phyloP scores from a whole-genome alignment of 441 rosid species.

The Dalechampia spathulata region DNA sequence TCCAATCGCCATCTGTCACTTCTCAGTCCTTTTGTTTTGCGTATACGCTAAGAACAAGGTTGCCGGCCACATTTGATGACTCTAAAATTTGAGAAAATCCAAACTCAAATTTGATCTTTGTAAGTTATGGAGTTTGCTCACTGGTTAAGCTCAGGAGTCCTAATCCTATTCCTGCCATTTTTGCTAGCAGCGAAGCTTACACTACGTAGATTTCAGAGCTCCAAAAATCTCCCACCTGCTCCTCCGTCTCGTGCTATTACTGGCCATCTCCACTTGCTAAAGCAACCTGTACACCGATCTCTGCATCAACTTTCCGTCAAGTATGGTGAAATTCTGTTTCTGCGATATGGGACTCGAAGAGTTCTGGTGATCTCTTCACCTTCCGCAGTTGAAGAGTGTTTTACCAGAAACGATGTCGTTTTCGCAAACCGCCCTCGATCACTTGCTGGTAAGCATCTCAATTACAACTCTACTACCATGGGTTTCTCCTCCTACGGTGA shows the following conservation, averaged over 20 bases:
- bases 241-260: conserved; percentile 22
- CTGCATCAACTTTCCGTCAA: conserved; percentile 10
- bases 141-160: too few species aligned
- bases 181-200: conserved; percentile 3
- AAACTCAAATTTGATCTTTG: too few species aligned
- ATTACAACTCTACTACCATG: conserved; percentile 9
- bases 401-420: conserved; percentile 16
- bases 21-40: too few species aligned
- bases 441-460: conserved; percentile 4
- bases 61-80: too few species aligned
- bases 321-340: conserved; percentile 15
- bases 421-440: conserved; percentile 23
- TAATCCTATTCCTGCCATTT: not conserved
- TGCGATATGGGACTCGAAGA: conserved; percentile 12
- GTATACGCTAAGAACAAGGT: too few species aligned
- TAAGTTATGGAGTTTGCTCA: too few species aligned
- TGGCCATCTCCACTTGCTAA: conserved; percentile 32
- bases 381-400: conserved; percentile 25
- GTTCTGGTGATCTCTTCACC: conserved; percentile 18
- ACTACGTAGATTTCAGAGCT: not conserved
- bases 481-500: conserved; percentile 16
- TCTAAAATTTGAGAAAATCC: too few species aligned
- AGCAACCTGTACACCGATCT: conserved; percentile 13
- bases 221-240: conserved; percentile 21
- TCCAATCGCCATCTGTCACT: too few species aligned